Percentiles rank a stretch among this genome's conserved stretches.
These are phyloP conservation scores for Plantago coronopus DNA, from an alignment of 305 asterid genomes.

Conservation along the genomic window DNA sequence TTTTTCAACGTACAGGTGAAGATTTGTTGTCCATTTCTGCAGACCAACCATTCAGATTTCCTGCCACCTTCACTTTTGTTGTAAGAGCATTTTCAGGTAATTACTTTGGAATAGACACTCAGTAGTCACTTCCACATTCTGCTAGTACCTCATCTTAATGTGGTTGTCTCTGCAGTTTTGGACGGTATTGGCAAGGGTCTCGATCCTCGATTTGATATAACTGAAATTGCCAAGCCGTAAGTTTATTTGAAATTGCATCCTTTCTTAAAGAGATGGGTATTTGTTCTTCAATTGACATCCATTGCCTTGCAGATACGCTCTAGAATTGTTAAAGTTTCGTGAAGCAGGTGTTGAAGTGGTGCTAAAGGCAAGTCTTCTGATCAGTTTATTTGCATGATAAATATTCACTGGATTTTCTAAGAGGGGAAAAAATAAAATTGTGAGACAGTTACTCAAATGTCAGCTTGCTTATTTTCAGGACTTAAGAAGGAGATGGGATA, in stretches of 20 bases:
- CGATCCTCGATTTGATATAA: conserved; percentile 95
- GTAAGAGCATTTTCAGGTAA: conserved; percentile 91
- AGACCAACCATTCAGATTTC: conserved; percentile 99
- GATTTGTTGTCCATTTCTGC: conserved; percentile 88
- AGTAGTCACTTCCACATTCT: background rate
- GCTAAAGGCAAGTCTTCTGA: conserved; percentile 49
- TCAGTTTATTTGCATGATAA: conserved; percentile 13
- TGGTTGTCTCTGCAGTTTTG: conserved; percentile 49
- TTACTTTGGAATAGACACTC: background rate
- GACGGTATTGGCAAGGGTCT: conserved; percentile 99
- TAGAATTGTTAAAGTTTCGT: conserved; percentile 82
- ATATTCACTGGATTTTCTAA: background rate
- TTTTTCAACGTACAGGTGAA: conserved; percentile 60
- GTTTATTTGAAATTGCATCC: conserved; percentile 20
- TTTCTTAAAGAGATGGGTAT: background rate
- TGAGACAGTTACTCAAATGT: conserved; percentile 16
- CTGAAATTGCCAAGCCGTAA: conserved; percentile 99
- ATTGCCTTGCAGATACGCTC: conserved; percentile 58
- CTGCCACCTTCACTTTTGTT: conserved; percentile 96
- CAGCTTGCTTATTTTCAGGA: conserved; percentile 48
- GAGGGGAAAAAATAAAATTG: background rate
- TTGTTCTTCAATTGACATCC: conserved; percentile 16
- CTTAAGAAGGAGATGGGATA: conserved; percentile 77
- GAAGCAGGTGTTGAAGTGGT: conserved; percentile 92
- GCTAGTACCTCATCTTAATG: conserved; percentile 10